Evolutionary conservation across 2,329 filamentous ascomycete genomes (phyloP), one percentile per base, ranked within the genome.

Genomic region (Aureobasidium sp.): DNA sequence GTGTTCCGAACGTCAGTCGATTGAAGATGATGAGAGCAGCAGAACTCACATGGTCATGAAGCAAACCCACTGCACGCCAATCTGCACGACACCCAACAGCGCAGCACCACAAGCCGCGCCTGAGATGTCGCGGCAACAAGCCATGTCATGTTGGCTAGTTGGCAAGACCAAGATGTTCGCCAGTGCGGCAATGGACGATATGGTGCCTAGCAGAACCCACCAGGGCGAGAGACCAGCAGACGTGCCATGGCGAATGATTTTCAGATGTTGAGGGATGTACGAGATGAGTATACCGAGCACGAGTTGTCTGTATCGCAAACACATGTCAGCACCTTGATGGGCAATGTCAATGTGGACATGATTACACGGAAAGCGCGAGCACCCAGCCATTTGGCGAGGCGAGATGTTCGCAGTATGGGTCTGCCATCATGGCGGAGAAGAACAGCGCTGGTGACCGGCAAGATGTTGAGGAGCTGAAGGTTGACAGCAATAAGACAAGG

Each of bases 181-280:
- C 69, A 99, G 91, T 29, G 90, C 89, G 31, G 90, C 87, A 52
- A 90, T 57, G 89, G 96, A 68, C 8, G 91, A 95, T 1, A 93
- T 93, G 29, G 89, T 90, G 64, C 94, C 94, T n/a, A 99, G 85
- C 1, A 97, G 83, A 66, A 99, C 86, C 72, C 96, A 99, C 75
- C 93, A 94, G 9, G 94, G 93, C 33, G 92, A 97, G 65, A 99
- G 92, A 65, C 94, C 94, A 73, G 96, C 93, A 24, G 93, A 95
- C 15, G 90, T 94, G 64, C 87, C 85, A 61, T 91, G 85, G 44
- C 83, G 80, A 67, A 96, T 90, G 75, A 99, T 97, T 70, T 94
- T 91, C 73, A 88, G 84, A 76, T 97, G 93, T 73, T 99, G 94
- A 0, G 94, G 94, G 2, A 97, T 82, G 77, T 99, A 99, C 37